phyloP scores from a whole-genome alignment of 1,284 basidiomycete species.

The Xerocomus minutiporus region DNA sequence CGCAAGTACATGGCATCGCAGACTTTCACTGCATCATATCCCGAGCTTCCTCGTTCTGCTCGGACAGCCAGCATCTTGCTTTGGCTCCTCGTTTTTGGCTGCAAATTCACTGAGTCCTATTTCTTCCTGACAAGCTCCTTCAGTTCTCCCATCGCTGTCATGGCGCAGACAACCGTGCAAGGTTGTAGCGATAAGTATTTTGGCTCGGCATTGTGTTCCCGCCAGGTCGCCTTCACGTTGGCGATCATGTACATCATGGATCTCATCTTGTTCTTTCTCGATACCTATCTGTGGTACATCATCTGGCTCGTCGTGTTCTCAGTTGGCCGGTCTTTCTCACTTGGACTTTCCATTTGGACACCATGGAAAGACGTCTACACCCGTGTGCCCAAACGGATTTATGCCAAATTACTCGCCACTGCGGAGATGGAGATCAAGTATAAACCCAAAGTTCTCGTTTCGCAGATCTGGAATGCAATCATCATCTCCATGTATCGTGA shows the following conservation, averaged over 20 bases:
- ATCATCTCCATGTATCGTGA: conserved; percentile 99
- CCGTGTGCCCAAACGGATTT: conserved; percentile 92
- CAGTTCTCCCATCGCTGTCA: conserved; percentile 86
- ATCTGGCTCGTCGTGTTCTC: conserved; percentile 97
- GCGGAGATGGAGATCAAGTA: conserved; percentile 96
- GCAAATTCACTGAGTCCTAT: conserved; percentile 93
- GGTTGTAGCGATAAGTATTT: conserved; percentile 81
- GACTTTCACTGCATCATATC: conserved; percentile 95
- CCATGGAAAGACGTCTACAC: conserved; percentile 96
- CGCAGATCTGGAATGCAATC: conserved; percentile 96
- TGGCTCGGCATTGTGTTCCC: conserved; percentile 73
- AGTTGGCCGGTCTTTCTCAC: conserved; percentile 81
- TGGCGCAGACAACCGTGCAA: conserved; percentile 87
- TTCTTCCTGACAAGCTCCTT: conserved; percentile 94
- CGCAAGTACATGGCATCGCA: conserved; percentile 96
- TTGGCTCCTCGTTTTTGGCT: conserved; percentile 86
- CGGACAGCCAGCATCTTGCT: conserved; percentile 79
- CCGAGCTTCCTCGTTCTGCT: conserved; percentile 59
- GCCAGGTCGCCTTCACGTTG: conserved; percentile 87
- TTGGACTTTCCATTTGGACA: conserved; percentile 95
- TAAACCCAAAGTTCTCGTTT: conserved; percentile 96
- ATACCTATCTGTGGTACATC: conserved; percentile 96
- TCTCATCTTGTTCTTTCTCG: conserved; percentile 90
- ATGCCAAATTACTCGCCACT: conserved; percentile 90
- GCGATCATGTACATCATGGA: conserved; percentile 98